Conservation (phyloP, 2,329 filamentous ascomycete genomes). For the Pezicula neosporulosa region DNA sequence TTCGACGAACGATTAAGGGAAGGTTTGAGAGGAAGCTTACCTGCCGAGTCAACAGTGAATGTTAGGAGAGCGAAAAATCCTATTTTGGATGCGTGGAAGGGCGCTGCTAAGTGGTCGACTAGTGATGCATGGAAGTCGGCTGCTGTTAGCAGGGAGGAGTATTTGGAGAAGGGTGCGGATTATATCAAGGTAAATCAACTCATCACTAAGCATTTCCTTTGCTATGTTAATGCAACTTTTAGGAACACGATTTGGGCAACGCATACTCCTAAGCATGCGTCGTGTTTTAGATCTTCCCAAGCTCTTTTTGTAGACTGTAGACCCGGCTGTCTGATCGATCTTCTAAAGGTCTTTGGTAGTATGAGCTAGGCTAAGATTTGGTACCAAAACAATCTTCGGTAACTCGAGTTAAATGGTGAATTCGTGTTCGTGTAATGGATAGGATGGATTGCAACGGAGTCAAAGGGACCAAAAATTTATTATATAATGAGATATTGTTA, state of each 20-base stretch:
- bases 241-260: slow-evolving; percentile 68
- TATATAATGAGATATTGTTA: no score
- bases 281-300: background rate
- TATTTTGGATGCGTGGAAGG: slow-evolving; percentile 87
- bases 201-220: background rate
- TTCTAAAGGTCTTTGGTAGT: background rate
- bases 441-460: no score
- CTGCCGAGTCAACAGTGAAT: slow-evolving; percentile 61
- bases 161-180: slow-evolving; percentile 85
- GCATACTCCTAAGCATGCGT: slow-evolving; percentile 36
- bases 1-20: slow-evolving; percentile 79
- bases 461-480: no score
- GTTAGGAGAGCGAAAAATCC: slow-evolving; percentile 74
- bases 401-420: no score
- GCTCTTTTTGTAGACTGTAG: background rate
- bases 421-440: no score
- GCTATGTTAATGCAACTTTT: background rate
- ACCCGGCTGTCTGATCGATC: background rate
- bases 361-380: no score
- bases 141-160: slow-evolving; percentile 77
- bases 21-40: slow-evolving; percentile 71
- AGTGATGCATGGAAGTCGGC: slow-evolving; percentile 56
- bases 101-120: slow-evolving; percentile 80
- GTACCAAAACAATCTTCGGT: no score
- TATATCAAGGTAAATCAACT: slow-evolving; percentile 70